phyloP scores from a whole-genome alignment of 2,329 filamentous ascomycete genomes.

The Trichocomaceae sp. region DNA sequence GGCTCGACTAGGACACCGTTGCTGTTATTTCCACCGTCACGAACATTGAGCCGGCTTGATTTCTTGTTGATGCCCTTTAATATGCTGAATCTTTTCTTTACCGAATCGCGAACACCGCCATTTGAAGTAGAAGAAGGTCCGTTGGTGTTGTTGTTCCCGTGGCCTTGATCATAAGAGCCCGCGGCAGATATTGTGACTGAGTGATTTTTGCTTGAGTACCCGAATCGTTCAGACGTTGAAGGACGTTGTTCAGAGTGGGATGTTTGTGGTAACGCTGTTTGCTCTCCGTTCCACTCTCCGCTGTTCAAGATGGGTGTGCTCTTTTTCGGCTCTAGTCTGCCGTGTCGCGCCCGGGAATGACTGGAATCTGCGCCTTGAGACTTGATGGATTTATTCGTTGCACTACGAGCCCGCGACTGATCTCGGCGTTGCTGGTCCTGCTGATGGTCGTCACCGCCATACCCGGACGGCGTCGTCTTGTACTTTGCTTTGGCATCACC shows the following conservation, averaged over 20 bases:
- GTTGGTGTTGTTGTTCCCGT: conserved; percentile 3
- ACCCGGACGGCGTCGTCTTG: conserved; percentile 5
- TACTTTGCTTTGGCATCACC: conserved; percentile 28
- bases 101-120: conserved; percentile 48
- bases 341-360: conserved; percentile 14
- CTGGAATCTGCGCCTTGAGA: conserved; percentile 2
- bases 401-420: conserved; percentile 12
- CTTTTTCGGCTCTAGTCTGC: conserved; percentile 14
- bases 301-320: conserved; percentile 10
- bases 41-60: conserved; percentile 50
- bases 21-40: conserved; percentile 18
- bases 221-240: conserved; percentile 25
- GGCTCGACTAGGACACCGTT: conserved; percentile 21
- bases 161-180: conserved; percentile 32
- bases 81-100: conserved; percentile 72
- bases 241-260: conserved; percentile 28
- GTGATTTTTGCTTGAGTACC: conserved; percentile 12
- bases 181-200: conserved; percentile 4
- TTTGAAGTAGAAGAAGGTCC: conserved; percentile 13
- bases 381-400: conserved; percentile 11
- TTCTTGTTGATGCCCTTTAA: conserved; percentile 66
- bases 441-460: not conserved
- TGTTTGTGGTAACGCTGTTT: conserved; percentile 30
- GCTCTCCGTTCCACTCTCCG: conserved; percentile 23
- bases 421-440: conserved; percentile 20